Evolutionary conservation across 768 basidiomycete species (phyloP).

Genomic region (Lactifluus volemus): DNA sequence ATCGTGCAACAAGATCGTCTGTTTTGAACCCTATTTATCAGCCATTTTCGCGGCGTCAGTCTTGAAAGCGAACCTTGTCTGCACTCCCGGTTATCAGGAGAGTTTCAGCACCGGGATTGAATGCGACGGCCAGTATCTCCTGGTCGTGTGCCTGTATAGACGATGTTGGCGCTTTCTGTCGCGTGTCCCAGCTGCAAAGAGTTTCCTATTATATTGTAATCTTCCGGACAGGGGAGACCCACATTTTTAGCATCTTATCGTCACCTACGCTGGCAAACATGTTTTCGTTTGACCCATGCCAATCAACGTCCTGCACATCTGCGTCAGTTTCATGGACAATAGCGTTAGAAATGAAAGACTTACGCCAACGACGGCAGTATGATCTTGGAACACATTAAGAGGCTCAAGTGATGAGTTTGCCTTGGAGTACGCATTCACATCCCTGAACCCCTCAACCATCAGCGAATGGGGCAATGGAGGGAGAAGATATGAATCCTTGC

Average conservation of each 20-base stretch:
- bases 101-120: constrained; percentile 73
- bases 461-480: not conserved
- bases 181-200: constrained; percentile 78
- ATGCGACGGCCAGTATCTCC: constrained; percentile 87
- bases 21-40: not conserved
- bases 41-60: not conserved
- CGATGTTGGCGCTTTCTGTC: constrained; percentile 59
- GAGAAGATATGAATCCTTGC: constrained; percentile 29
- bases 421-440: constrained; percentile 83
- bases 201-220: constrained; percentile 4
- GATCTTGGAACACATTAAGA: constrained; percentile 73
- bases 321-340: not conserved
- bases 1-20: constrained; percentile 90
- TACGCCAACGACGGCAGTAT: constrained; percentile 88
- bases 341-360: constrained; percentile 25
- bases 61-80: constrained; percentile 62
- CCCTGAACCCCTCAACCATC: constrained; percentile 45
- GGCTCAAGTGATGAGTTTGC: constrained; percentile 76
- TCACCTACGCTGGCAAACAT: constrained; percentile 94
- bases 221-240: constrained; percentile 26
- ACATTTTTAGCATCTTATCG: constrained; percentile 92
- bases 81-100: constrained; percentile 86
- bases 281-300: constrained; percentile 77
- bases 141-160: constrained; percentile 79
- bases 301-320: constrained; percentile 78